These are phyloP conservation scores for Schwanniomyces sp. DNA, from an alignment of 805 yeast genomes.

Conservation along the genomic window DNA sequence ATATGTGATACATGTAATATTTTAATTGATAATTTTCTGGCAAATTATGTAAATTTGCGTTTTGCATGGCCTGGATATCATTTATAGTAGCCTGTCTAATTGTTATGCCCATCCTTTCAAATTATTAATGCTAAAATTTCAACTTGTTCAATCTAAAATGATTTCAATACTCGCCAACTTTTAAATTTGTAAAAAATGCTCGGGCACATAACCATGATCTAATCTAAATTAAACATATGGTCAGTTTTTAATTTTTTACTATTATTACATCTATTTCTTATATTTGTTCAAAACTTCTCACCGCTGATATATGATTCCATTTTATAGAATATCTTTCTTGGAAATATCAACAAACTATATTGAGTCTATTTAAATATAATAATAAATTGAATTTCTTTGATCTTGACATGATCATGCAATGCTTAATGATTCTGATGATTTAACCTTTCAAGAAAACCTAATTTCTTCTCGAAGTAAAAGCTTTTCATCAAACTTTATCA, in stretches of 20 bases:
- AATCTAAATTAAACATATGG: background rate
- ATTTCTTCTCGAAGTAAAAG: constrained; percentile 56
- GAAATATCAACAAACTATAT: too few relatives aligned
- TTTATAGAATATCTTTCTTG: too few relatives aligned
- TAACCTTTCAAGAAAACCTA: constrained; percentile 21
- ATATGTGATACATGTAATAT: constrained; percentile 88
- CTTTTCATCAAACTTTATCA: constrained; percentile 65
- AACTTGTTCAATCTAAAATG: background rate
- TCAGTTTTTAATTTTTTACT: background rate
- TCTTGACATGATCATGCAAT: background rate
- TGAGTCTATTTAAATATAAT: too few relatives aligned
- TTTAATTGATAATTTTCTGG: constrained; percentile 94
- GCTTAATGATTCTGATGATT: background rate
- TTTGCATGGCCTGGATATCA: constrained; percentile 94
- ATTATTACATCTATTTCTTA: background rate
- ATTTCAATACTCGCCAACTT: background rate
- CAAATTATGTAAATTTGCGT: constrained; percentile 84
- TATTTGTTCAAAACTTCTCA: too few relatives aligned
- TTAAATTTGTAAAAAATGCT: background rate
- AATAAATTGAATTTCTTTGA: background rate
- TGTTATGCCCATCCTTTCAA: constrained; percentile 68
- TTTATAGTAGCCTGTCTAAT: constrained; percentile 84
- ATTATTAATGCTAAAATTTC: background rate
- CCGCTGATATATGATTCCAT: too few relatives aligned
- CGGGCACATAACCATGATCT: background rate